Evolutionary conservation across 306 rosid species (phyloP).

Genomic region (Purshia tridentata): DNA sequence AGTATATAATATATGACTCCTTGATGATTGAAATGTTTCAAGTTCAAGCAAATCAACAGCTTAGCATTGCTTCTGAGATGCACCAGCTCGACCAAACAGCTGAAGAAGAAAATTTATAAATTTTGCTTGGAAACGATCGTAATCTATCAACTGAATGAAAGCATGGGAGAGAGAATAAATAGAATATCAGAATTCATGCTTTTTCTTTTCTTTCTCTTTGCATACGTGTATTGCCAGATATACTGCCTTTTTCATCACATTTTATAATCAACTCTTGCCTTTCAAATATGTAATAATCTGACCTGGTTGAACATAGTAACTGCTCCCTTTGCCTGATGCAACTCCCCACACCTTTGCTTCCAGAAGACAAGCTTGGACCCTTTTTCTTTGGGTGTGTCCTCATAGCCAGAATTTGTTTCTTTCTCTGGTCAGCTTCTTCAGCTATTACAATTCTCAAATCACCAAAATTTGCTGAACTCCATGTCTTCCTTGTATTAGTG

Average conservation of each 20-base stretch:
- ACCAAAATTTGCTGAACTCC: slow-evolving; percentile 57
- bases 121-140: slow-evolving; percentile 13
- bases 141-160: slow-evolving; percentile 10
- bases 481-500: slow-evolving; percentile 62
- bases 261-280: slow-evolving; percentile 14
- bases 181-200: not conserved
- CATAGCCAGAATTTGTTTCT: slow-evolving; percentile 29
- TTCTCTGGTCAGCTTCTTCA: slow-evolving; percentile 55
- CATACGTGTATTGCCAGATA: not conserved
- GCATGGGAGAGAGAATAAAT: not conserved
- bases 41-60: slow-evolving; percentile 38
- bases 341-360: slow-evolving; percentile 62
- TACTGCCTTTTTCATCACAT: not conserved
- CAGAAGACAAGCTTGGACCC: slow-evolving; percentile 62
- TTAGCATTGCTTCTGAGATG: slow-evolving; percentile 55
- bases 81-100: slow-evolving; percentile 50
- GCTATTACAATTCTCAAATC: slow-evolving; percentile 63
- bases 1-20: not conserved
- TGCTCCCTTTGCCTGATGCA: slow-evolving; percentile 52
- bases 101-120: slow-evolving; percentile 32
- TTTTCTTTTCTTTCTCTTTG: not conserved
- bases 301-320: slow-evolving; percentile 70
- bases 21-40: slow-evolving; percentile 16
- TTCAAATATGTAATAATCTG: slow-evolving; percentile 27
- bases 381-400: slow-evolving; percentile 78